Evolutionary conservation across 768 basidiomycete species (phyloP).

Genomic region (Russula vinacea): DNA sequence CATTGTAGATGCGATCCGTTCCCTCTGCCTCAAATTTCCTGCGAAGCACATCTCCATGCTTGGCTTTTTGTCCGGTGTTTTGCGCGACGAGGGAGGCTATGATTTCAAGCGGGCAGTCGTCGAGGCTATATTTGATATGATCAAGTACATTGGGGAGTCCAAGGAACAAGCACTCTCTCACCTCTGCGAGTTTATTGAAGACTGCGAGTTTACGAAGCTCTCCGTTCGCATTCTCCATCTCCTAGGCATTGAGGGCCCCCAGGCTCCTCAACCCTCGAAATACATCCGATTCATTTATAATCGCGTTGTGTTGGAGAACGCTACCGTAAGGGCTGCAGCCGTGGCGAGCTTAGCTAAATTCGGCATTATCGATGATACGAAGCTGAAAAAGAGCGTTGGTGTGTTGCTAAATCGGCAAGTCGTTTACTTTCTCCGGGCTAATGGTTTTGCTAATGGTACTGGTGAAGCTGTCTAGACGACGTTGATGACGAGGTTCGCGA

Average conservation of each 20-base stretch:
- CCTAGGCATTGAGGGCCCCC: constrained; percentile 93
- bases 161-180: constrained; percentile 98
- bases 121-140: constrained; percentile 99
- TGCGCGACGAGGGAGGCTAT: constrained; percentile 98
- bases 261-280: constrained; percentile 93
- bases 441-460: constrained; percentile 15
- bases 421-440: constrained; percentile 7
- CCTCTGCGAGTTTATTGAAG: constrained; percentile 99
- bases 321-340: constrained; percentile 94
- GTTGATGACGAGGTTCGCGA: constrained; percentile 99
- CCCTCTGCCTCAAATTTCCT: constrained; percentile 98
- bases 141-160: constrained; percentile 93
- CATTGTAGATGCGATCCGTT: constrained; percentile 97
- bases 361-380: constrained; percentile 77
- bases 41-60: constrained; percentile 96
- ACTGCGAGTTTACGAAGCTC: constrained; percentile 99
- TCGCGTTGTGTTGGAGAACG: constrained; percentile 96
- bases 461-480: constrained; percentile 85
- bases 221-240: constrained; percentile 95
- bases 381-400: constrained; percentile 78
- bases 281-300: constrained; percentile 99
- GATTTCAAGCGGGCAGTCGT: constrained; percentile 99
- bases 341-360: constrained; percentile 95
- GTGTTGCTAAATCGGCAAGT: constrained; percentile 80
- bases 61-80: constrained; percentile 91